Conservation (phyloP, 495 filamentous ascomycete species). For the Saxispiralis lemnorum region DNA sequence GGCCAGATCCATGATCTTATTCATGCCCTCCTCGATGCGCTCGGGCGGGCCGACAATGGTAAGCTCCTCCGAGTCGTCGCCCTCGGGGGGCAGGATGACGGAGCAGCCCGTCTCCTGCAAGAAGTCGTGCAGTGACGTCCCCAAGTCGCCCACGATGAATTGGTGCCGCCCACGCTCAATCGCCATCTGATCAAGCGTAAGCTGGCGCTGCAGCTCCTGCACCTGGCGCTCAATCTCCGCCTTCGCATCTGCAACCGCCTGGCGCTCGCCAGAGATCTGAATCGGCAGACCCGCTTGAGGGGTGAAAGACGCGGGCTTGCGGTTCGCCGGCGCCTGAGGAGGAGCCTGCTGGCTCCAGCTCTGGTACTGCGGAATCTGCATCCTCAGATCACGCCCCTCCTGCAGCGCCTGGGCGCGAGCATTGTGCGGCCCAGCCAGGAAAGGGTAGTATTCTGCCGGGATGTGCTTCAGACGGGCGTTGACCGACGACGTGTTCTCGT, state of each 20-base stretch:
- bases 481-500: constrained; percentile 66
- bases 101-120: constrained; percentile 78
- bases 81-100: constrained; percentile 56
- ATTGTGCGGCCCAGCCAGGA: constrained; percentile 74
- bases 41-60: constrained; percentile 67
- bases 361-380: constrained; percentile 66
- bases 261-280: constrained; percentile 67
- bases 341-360: constrained; percentile 53
- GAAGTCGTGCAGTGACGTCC: constrained; percentile 64
- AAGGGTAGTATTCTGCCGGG: constrained; percentile 85
- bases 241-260: constrained; percentile 60
- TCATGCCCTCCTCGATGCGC: constrained; percentile 50
- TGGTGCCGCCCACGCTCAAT: constrained; percentile 70
- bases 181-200: constrained; percentile 53
- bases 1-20: constrained; percentile 66
- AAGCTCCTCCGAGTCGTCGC: constrained; percentile 59
- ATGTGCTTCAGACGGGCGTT: constrained; percentile 60
- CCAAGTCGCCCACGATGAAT: constrained; percentile 73
- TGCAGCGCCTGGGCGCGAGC: constrained; percentile 49
- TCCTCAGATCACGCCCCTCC: constrained; percentile 47
- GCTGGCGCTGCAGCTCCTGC: constrained; percentile 46
- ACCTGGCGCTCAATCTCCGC: constrained; percentile 62
- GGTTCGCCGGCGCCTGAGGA: constrained; percentile 43
- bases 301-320: constrained; percentile 46
- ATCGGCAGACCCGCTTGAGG: constrained; percentile 55